Evolutionary conservation across 257 asterid species (phyloP), one percentile per base, ranked within the genome.

Genomic region (Echites panduratus): DNA sequence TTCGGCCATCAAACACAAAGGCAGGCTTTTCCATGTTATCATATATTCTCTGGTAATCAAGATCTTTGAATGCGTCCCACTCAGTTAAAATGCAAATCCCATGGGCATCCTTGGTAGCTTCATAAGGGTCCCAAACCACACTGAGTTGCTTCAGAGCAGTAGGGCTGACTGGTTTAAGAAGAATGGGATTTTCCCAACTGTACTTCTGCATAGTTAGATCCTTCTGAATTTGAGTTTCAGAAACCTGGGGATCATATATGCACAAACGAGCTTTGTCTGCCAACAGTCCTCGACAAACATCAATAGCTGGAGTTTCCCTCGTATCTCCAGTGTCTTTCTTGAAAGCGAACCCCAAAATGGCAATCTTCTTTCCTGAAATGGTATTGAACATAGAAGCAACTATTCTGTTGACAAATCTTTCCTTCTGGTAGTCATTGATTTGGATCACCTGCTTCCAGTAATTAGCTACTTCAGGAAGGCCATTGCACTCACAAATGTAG

Each of bases 311-410:
- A 16, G 90, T 85, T 72, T 85, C 89, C 45, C 89, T 72, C 0
- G 89, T 85, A 64, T 85, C 89, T 4, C 87, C 87, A 0, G 88
- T 85, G 57, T 85, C 90, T 77, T 85, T 85, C 82, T 85, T 83
- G 81, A 85, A 85, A 19, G 88, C 82, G 43, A 86, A 86, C 14
- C 90, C 90, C 49, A 86, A 72, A 66, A 86, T 61, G 6, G 85
- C 85, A 40, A 86, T 75, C 50, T 81, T 86, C 66, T 86, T 86
- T 20, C 80, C 82, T 16, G 90, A 77, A 9, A 86, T 80, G 1
- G 88, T 86, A 70, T 86, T 86, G 77, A 86, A 86, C 90, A 86
- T 86, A 9, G 86, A 86, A 26, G 88, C 73, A 3, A 86, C 85
- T 1, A 86, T 24, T 16, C 90, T 77, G 68, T 83, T 79, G 16